Percentiles rank a stretch among this genome's conserved stretches.
These are phyloP conservation scores for Claviceps digitariae DNA, from an alignment of 2,329 filamentous ascomycete species.

Conservation along the genomic window DNA sequence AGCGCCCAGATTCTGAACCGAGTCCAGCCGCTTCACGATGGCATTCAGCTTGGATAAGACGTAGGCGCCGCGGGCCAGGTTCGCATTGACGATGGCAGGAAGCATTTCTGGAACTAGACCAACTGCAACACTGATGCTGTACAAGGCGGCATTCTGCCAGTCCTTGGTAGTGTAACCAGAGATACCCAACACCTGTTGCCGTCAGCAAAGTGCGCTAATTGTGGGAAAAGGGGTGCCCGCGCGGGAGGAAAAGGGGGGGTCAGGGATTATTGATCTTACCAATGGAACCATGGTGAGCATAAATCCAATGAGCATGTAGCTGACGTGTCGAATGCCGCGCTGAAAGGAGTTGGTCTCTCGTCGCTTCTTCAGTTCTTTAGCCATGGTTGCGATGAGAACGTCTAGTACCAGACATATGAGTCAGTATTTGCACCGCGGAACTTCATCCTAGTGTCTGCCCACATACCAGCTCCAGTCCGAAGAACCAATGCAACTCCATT, in stretches of 20 bases:
- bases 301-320: conserved; percentile 16
- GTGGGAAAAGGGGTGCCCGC: background rate
- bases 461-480: conserved; percentile 10
- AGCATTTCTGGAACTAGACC: conserved; percentile 18
- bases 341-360: conserved; percentile 15
- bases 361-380: conserved; percentile 12
- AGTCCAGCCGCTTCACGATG: conserved; percentile 21
- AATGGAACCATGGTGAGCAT: conserved; percentile 18
- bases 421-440: background rate
- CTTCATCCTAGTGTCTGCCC: too few relatives aligned
- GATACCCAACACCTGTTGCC: conserved; percentile 11
- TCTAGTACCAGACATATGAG: conserved; percentile 3
- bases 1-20: conserved; percentile 17
- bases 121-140: conserved; percentile 17
- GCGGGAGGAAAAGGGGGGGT: too few relatives aligned
- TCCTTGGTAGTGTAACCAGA: conserved; percentile 13
- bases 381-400: conserved; percentile 15
- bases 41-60: conserved; percentile 20
- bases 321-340: conserved; percentile 16
- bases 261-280: conserved; percentile 10
- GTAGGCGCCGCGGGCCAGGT: conserved; percentile 15
- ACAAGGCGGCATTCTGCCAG: conserved; percentile 15
- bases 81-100: conserved; percentile 17
- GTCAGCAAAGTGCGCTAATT: background rate
- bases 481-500: conserved; percentile 14